A percentile compares a stretch with the other conserved stretches of the same genome.
phyloP scores from a whole-genome alignment of 345 rosid genomes.

The Nasturtium officinale region DNA sequence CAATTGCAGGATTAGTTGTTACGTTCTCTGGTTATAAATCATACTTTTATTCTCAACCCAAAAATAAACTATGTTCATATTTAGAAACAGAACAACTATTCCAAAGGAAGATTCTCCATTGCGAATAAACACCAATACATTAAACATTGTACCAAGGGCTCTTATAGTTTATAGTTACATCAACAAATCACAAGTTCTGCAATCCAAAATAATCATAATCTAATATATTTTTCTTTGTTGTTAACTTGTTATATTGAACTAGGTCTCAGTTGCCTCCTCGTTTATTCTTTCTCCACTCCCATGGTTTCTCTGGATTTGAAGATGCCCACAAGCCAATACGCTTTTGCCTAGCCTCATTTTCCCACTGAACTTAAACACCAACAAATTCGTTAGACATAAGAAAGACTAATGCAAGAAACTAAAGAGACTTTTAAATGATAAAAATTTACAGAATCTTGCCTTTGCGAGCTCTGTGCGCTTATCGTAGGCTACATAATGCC shows the following conservation, averaged over 20 bases:
- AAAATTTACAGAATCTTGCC: slow-evolving; percentile 38
- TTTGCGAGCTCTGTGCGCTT: slow-evolving; percentile 57
- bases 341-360: slow-evolving; percentile 65
- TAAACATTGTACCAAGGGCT: slow-evolving; percentile 24
- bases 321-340: slow-evolving; percentile 76
- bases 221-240: neutral
- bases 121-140: slow-evolving; percentile 5
- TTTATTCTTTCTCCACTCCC: slow-evolving; percentile 83
- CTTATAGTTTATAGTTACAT: slow-evolving; percentile 35
- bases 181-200: slow-evolving; percentile 3
- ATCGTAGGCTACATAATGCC: slow-evolving; percentile 84
- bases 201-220: slow-evolving; percentile 7
- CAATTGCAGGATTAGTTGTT: slow-evolving; percentile 22
- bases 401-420: slow-evolving; percentile 10
- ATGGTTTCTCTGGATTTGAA: slow-evolving; percentile 75
- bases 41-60: slow-evolving; percentile 30
- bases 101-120: slow-evolving; percentile 17
- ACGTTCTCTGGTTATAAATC: slow-evolving; percentile 23
- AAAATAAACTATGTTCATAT: slow-evolving; percentile 36
- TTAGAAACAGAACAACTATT: slow-evolving; percentile 33
- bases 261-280: slow-evolving; percentile 42
- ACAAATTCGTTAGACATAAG: neutral
- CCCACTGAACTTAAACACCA: slow-evolving; percentile 59
- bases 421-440: neutral
- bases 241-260: neutral